Percentiles rank a stretch among this genome's conserved stretches.
Evolutionary conservation across 2,329 filamentous ascomycete species (phyloP).

Genomic region (Blastomyces percursus): DNA sequence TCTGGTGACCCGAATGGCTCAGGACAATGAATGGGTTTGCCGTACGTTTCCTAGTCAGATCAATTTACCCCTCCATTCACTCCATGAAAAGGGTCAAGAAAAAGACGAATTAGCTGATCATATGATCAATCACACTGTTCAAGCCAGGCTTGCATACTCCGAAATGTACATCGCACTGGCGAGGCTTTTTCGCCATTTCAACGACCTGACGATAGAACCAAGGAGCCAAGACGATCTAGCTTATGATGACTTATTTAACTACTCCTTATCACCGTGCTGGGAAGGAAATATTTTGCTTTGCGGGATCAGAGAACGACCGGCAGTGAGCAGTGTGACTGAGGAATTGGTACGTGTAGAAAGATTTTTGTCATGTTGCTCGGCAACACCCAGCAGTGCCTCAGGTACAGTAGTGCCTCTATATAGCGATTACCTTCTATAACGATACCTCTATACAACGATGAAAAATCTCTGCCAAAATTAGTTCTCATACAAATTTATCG

Average conservation of each 20-base stretch:
- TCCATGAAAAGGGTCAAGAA: not conserved
- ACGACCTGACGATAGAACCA: not conserved
- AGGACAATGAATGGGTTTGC: not conserved
- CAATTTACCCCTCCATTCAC: not conserved
- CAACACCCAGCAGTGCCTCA: too few relatives aligned
- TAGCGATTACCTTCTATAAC: too few relatives aligned
- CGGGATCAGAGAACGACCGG: not conserved
- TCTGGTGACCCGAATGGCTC: not conserved
- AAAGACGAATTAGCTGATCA: not conserved
- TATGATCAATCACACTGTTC: not conserved
- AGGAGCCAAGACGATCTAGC: not conserved
- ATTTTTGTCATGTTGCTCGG: too few relatives aligned
- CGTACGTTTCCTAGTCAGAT: not conserved
- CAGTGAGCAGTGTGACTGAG: not conserved
- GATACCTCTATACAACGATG: too few relatives aligned
- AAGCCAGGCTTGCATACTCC: not conserved
- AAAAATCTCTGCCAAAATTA: too few relatives aligned
- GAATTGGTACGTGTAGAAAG: too few relatives aligned
- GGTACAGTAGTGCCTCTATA: too few relatives aligned
- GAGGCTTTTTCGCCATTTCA: not conserved
- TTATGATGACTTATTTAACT: not conserved
- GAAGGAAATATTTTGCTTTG: not conserved
- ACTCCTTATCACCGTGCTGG: not conserved
- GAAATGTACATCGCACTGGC: not conserved
- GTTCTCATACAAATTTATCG: too few relatives aligned